Evolutionary conservation across 1,284 basidiomycete species (phyloP), one percentile per base, ranked within the genome.

Genomic region (Ganoderma lucidum): DNA sequence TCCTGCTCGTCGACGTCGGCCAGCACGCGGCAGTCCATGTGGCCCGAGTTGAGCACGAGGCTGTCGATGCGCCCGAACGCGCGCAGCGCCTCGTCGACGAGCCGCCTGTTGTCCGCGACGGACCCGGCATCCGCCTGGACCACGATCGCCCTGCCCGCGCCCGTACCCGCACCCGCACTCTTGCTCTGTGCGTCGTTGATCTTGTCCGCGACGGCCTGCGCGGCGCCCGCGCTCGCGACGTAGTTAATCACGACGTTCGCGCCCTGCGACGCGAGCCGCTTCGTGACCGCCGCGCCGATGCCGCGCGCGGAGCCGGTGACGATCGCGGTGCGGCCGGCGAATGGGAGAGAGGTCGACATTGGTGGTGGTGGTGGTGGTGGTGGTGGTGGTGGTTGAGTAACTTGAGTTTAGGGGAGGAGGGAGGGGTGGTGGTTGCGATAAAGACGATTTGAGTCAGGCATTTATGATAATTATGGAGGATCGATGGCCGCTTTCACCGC

Each of bases 211-310:
- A 88, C 82, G 45, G 82, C 81, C 3, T 83, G 80, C 6, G 88
- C 87, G 30, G 83, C 80, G 5, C 76, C 72, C 28, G 78, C 77
- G 70, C 83, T 82, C 63, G 72, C 72, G 74, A 76, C 76, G 69
- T 79, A 89, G 81, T 90, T 90, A 62, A 90, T 83, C 30, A 89
- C 83, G 64, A 91, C 88, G 71, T 82, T 84, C 19, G 88, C 88
- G 28, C 89, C 88, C 72, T 88, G 81, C 42, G 81, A 81, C 10
- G 85, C 89, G 42, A 90, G 83, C 39, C 81, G 80, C 53, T 78
- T 80, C 0, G 86, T 88, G 65, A 90, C 84, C 19, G 86, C 82
- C 1, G 87, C 87, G 41, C 88, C 89, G 51, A 88, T 90, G 19
- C 84, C 85, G 28, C 87, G 84, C 32, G 89, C 88, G 6, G 87